phyloP scores from a whole-genome alignment of 2,329 filamentous ascomycete genomes.

The Botryosphaeria agaves region DNA sequence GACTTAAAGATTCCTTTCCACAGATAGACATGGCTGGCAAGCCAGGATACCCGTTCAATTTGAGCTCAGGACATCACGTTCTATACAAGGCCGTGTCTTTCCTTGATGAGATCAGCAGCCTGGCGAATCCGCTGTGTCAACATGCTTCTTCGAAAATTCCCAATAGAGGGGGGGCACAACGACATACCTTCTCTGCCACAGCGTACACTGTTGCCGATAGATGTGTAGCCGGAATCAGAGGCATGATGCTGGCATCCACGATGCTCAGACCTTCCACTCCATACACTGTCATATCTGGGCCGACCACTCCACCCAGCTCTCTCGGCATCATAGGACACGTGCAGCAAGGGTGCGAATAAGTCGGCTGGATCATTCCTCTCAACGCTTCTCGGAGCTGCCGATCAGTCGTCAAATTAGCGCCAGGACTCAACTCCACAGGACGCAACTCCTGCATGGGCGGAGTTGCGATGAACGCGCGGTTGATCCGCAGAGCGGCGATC shows the following conservation, averaged over 20 bases:
- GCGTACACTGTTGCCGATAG: constrained; percentile 6
- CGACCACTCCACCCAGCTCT: constrained; percentile 14
- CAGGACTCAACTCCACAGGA: constrained; percentile 15
- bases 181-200: constrained; percentile 7
- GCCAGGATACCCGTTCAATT: neutral
- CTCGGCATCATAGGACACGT: constrained; percentile 16
- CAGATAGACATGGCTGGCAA: neutral
- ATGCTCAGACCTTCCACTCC: constrained; percentile 11
- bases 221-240: constrained; percentile 6
- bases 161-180: neutral
- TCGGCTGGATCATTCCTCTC: constrained; percentile 10
- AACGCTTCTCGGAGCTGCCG: constrained; percentile 8
- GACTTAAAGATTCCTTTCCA: neutral
- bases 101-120: constrained; percentile 1
- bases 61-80: neutral
- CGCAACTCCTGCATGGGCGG: constrained; percentile 13
- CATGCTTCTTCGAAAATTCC: neutral
- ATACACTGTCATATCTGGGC: constrained; percentile 12
- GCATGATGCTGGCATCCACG: constrained; percentile 12
- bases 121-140: neutral
- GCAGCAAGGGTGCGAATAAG: constrained; percentile 16
- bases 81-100: neutral
- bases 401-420: constrained; percentile 6
- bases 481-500: constrained; percentile 16
- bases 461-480: constrained; percentile 15